Base-by-base conservation (phyloP, 345 rosid species). In the Boechera stricta region DNA sequence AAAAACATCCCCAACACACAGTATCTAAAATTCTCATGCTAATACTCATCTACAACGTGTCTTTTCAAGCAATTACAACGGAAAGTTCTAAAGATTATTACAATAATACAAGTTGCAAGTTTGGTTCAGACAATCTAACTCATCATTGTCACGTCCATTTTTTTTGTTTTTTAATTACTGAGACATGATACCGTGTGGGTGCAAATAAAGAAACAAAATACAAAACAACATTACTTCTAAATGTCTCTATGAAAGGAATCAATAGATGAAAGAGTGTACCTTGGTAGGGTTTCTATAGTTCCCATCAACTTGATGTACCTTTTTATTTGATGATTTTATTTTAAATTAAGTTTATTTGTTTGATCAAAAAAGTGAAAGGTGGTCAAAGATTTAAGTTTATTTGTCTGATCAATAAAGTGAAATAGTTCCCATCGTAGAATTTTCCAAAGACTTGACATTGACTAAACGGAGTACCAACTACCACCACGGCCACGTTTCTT, bases 101-200 rank as follows among this genome's bases (percentile, higher is more conserved):
- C 48, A 59, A 67, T 35, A 47, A 60, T 51, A 59, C 67, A 71
- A 77, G 72, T 77, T 71, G 73, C 54, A 71, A 56, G 31, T 12
- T 47, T 56, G 68, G 77, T 77, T 71, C 41, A 71, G 21, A 64
- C 72, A 64, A 77, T 71, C 67, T 64, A 77, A 48, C 72, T 77
- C 54, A 71, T 71, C 76, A 36, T 55, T 36, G 53, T 71, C 71
- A 71, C 52, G 65, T 64, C 71, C 68, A 48, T 36, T 49, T 36
- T 58, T 49, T 67, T 51, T 1, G 10, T 29, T 57, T 44, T 55
- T 24, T 15, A 2, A 69, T 36, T 56, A 70, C 39, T 33, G 54
- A 64, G 67, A 77, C 81, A 56, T 70, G 61, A 71, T 56, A 56
- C 60, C 76, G 59, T 71, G 76, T 77, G 72, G 76, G 67, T 67